Evolutionary conservation across 2,329 filamentous ascomycete genomes (phyloP).

Genomic region (Didymella segeticola): DNA sequence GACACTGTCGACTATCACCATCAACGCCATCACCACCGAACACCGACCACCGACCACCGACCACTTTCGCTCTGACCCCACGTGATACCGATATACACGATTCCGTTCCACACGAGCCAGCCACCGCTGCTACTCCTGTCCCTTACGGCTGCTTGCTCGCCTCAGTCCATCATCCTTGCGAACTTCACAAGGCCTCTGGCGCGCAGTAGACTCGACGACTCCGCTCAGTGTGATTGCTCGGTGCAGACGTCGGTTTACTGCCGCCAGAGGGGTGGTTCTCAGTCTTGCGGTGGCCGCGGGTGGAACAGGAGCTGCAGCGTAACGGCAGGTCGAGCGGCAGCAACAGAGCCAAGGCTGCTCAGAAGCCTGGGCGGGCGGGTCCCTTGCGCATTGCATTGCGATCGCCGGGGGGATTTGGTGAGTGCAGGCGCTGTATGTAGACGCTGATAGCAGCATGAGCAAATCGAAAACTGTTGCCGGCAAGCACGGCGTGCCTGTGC

Average conservation of each 20-base stretch:
- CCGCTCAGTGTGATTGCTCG: background rate
- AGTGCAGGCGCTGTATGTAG: background rate
- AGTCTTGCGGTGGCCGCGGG: background rate
- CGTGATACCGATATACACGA: too few species aligned
- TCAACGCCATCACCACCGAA: too few species aligned
- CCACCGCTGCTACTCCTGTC: too few species aligned
- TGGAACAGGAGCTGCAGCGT: background rate
- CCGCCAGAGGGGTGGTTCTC: background rate
- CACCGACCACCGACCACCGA: too few species aligned
- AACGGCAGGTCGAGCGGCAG: background rate
- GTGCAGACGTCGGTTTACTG: background rate
- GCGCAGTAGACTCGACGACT: background rate
- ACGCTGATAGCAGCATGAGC: background rate
- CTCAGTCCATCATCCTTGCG: background rate
- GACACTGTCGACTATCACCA: too few species aligned
- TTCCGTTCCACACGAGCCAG: too few species aligned
- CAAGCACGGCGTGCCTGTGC: background rate
- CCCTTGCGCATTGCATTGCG: background rate
- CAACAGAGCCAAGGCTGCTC: conserved; percentile 1
- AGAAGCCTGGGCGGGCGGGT: conserved; percentile 5
- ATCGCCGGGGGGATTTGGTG: background rate
- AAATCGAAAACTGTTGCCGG: background rate
- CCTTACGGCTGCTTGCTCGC: background rate
- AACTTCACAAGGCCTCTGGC: background rate
- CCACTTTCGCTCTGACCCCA: too few species aligned